Evolutionary conservation across 306 rosid species (phyloP), one percentile per base, ranked within the genome.

Genomic region (Begonia fuchsioides): DNA sequence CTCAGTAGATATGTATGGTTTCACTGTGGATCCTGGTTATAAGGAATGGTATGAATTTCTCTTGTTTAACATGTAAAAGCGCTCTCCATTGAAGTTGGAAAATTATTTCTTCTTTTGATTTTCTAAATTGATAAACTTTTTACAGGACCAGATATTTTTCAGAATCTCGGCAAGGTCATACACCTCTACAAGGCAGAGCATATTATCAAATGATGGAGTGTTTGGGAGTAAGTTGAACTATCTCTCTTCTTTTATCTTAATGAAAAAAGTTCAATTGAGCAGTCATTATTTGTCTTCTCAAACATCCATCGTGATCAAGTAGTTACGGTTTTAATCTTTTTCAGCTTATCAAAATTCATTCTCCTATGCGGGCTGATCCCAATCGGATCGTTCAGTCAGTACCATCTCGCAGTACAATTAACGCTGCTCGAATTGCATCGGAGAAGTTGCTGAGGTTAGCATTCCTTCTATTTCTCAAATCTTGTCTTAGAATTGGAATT

Each of bases 181-280:
- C 94, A 55, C 95, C 97, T 12, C 72, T 90, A 78, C 88, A 84
- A 54, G 97, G 97, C 44, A 76, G 97, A 64, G 95, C 97, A 49
- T 90, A 90, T 71, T 84, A 84, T 66, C 95, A 84, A 68, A 72
- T 90, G 94, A 84, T 90, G 97, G 97, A 90, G 72, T 90, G 97
- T 63, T 71, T 90, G 72, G 97, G 97, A 16, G 97, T 90, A 81
- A 76, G 97, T 73, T 55, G 26, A 41, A 41, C 7, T 6, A 26
- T 26, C 35, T 26, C 7, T 26, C 35, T 26, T 26, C 35, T 26
- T 26, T 26, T 26, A 26, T 26, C 35, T 26, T 26, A 26, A 8
- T 26, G 35, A 26, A 26, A 39, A 45, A 53, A 53, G 13, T 12
- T 52, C 39, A 39, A 40, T 65, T 66, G 49, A 35, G 41, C 47